phyloP scores from a whole-genome alignment of 768 basidiomycete species.

The Tephrocybe sp. region DNA sequence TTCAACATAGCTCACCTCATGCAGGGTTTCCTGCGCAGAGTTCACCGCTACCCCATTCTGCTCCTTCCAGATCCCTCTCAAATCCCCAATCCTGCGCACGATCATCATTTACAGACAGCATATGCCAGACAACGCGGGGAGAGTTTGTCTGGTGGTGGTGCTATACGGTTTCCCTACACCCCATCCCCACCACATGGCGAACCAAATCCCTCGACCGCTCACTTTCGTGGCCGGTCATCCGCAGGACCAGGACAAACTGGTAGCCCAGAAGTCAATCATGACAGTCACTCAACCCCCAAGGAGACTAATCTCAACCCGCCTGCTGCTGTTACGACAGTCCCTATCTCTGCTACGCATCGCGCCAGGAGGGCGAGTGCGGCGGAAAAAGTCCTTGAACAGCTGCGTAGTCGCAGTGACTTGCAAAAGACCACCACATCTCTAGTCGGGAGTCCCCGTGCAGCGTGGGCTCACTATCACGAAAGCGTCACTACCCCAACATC shows the following conservation, averaged over 20 bases:
- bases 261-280: slow-evolving; percentile 20
- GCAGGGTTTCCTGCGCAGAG: slow-evolving; percentile 87
- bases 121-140: slow-evolving; percentile 36
- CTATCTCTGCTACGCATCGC: slow-evolving; percentile 33
- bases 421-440: slow-evolving; percentile 34
- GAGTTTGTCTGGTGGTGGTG: slow-evolving; percentile 30
- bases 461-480: slow-evolving; percentile 44
- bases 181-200: slow-evolving; percentile 20
- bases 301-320: slow-evolving; percentile 12
- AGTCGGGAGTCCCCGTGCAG: slow-evolving; percentile 36
- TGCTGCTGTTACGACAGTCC: slow-evolving; percentile 14
- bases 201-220: slow-evolving; percentile 10
- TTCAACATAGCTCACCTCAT: slow-evolving; percentile 1
- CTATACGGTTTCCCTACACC: slow-evolving; percentile 24
- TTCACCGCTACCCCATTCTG: slow-evolving; percentile 90
- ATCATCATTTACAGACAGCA: slow-evolving; percentile 13
- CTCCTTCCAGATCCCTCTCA: slow-evolving; percentile 37
- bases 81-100: slow-evolving; percentile 17
- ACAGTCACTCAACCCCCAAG: slow-evolving; percentile 9
- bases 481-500: slow-evolving; percentile 10
- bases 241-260: slow-evolving; percentile 19
- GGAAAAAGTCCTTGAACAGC: slow-evolving; percentile 65
- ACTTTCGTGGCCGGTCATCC: slow-evolving; percentile 23
- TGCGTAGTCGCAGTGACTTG: slow-evolving; percentile 50
- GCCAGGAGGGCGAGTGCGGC: slow-evolving; percentile 62